These are phyloP conservation scores for Coemansia sp. DNA, from an alignment of 192 early-diverging fungal species.

Conservation along the genomic window DNA sequence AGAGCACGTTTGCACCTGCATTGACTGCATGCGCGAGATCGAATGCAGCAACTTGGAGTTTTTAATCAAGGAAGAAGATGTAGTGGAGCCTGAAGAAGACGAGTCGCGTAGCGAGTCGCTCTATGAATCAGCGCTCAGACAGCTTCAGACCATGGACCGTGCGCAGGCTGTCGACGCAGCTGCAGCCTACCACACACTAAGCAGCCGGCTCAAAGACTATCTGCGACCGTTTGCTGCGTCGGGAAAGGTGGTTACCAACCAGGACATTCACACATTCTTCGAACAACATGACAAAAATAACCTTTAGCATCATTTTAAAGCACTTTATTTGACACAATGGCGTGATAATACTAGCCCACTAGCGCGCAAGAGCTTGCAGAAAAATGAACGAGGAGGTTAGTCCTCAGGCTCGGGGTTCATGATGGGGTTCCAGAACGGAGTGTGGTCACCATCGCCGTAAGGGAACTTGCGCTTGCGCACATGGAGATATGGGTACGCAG, in stretches of 20 bases:
- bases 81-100: constrained; percentile 81
- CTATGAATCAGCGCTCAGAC: constrained; percentile 75
- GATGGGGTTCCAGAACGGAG: constrained; percentile 52
- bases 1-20: constrained; percentile 69
- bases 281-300: constrained; percentile 29
- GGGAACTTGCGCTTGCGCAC: constrained; percentile 52
- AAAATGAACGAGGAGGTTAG: constrained; percentile 12
- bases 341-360: neutral
- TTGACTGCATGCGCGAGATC: constrained; percentile 58
- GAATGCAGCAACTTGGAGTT: constrained; percentile 53
- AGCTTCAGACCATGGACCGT: constrained; percentile 69
- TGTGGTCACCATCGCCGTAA: constrained; percentile 53
- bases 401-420: constrained; percentile 53
- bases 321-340: neutral
- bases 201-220: constrained; percentile 67
- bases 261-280: constrained; percentile 78
- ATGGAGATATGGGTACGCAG: constrained; percentile 44
- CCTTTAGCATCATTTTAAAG: neutral
- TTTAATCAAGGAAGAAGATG: constrained; percentile 62
- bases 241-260: constrained; percentile 70
- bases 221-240: constrained; percentile 68
- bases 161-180: constrained; percentile 74
- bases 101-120: constrained; percentile 64
- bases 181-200: constrained; percentile 70
- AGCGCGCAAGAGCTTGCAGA: no score